Evolutionary conservation across 78 protist genomes (phyloP).

Genomic region (Chrysochromulina parva): DNA sequence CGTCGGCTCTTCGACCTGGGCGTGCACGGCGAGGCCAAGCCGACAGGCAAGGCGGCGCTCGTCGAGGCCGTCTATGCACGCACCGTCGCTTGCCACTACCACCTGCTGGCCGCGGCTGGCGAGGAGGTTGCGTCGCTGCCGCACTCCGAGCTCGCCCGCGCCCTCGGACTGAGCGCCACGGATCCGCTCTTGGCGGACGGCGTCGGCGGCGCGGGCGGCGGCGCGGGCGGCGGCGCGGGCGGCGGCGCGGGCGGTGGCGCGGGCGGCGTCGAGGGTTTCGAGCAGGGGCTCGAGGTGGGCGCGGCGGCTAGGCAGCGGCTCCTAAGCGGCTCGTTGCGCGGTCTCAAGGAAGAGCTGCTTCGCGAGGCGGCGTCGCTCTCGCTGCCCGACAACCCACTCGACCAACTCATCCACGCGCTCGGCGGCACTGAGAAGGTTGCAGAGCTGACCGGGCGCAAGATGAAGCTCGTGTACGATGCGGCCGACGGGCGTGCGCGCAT

Average conservation of each 20-base stretch:
- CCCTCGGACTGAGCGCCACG: too few relatives aligned
- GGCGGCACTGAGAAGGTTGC: slow-evolving; percentile 32
- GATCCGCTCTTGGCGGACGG: too few relatives aligned
- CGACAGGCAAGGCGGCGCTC: too few relatives aligned
- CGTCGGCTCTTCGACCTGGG: too few relatives aligned
- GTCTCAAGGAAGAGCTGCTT: not conserved
- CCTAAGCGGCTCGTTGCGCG: not conserved
- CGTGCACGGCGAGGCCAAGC: too few relatives aligned
- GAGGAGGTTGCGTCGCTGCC: too few relatives aligned
- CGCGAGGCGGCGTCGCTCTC: not conserved
- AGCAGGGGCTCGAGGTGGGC: not conserved
- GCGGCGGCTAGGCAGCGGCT: not conserved
- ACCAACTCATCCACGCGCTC: not conserved
- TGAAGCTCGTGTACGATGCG: not conserved
- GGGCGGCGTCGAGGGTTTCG: not conserved
- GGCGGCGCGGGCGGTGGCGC: not conserved
- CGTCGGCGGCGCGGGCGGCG: not conserved
- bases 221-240: not conserved
- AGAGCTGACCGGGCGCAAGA: slow-evolving; percentile 44
- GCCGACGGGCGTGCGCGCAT: not conserved
- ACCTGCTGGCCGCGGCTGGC: too few relatives aligned
- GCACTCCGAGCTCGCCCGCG: too few relatives aligned
- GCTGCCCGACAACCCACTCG: slow-evolving; percentile 36
- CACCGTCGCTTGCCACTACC: too few relatives aligned
- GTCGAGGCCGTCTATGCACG: too few relatives aligned